phyloP scores from a whole-genome alignment of 2,329 filamentous ascomycete species.

The Fusarium algeriense region DNA sequence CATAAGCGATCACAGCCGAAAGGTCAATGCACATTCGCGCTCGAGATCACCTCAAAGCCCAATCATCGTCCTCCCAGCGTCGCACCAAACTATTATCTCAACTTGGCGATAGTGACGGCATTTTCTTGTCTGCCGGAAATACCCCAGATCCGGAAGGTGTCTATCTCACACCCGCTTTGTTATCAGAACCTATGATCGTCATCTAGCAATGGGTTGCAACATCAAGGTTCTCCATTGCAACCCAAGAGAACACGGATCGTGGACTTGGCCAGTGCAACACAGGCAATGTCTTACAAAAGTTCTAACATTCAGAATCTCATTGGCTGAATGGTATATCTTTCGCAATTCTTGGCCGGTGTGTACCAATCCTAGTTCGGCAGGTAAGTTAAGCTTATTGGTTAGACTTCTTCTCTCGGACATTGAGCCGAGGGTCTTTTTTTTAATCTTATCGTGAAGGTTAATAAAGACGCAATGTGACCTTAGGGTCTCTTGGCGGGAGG shows the following conservation, averaged over 20 bases:
- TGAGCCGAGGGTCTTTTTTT: slow-evolving; percentile 4
- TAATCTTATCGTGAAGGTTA: slow-evolving; percentile 32
- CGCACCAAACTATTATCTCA: slow-evolving; percentile 12
- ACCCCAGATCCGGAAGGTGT: slow-evolving; percentile 34
- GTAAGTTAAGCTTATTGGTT: slow-evolving; percentile 23
- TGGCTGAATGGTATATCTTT: neutral
- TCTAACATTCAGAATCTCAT: neutral
- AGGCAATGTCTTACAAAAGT: slow-evolving; percentile 20
- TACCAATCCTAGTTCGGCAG: slow-evolving; percentile 22
- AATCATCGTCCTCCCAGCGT: slow-evolving; percentile 4
- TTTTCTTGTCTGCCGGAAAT: neutral
- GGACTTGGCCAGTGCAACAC: neutral
- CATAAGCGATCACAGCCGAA: neutral
- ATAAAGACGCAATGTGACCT: slow-evolving; percentile 23
- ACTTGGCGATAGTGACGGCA: slow-evolving; percentile 30
- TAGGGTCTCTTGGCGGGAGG: neutral
- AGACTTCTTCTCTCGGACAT: neutral
- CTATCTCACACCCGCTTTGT: neutral
- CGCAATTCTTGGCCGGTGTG: slow-evolving; percentile 10
- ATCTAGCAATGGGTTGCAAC: neutral
- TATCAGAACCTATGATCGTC: neutral
- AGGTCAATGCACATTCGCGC: neutral
- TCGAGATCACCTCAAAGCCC: neutral
- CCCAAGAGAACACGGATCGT: neutral
- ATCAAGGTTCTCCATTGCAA: neutral